Evolutionary conservation across 371 early-diverging fungal species (phyloP), one percentile per base, ranked within the genome.

Genomic region (Funneliformis caledonium): DNA sequence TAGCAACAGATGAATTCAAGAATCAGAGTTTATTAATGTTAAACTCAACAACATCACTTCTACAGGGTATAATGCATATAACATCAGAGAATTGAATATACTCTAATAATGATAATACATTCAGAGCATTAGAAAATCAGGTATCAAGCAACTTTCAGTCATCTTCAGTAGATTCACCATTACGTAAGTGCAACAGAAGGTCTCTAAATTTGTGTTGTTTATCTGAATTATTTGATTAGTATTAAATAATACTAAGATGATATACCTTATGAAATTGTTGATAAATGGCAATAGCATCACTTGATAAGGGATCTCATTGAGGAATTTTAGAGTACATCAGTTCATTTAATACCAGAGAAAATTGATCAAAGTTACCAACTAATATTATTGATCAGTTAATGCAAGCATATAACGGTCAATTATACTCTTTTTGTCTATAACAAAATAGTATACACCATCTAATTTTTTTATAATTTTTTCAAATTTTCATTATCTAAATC

Each of bases 331-430:
- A n/a, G n/a, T n/a, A n/a, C n/a, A n/a, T n/a, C n/a, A n/a, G n/a
- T n/a, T 65, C 37, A 33, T 65, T 65, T 65, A 37, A 65, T 6
- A 65, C 65, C 10, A 37, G 65, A 7, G 37, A 37, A 65, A 65
- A 37, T 65, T 65, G 65, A 37, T 37, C 65, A 37, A 65, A 65
- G 12, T 65, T 37, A 33, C 65, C 65, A 33, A 65, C 37, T 37
- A 65, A 9, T 4, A 65, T 65, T 1, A 65, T 9, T 31, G 65
- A 65, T 65, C 65, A 37, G 37, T 65, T 65, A 65, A 12, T 1
- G 65, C 64, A 22, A 64, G 2, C 64, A 64, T 64, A 0, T 26
- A 31, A 4, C 8, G 37, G 10, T 37, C 65, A 37, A 65, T 12
- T 37, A 65, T 65, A n/a, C 65, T 65, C 26, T 37, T 65, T 65